Evolutionary conservation across 2,329 filamentous ascomycete species (phyloP).

Genomic region (Colletotrichum coccodes): DNA sequence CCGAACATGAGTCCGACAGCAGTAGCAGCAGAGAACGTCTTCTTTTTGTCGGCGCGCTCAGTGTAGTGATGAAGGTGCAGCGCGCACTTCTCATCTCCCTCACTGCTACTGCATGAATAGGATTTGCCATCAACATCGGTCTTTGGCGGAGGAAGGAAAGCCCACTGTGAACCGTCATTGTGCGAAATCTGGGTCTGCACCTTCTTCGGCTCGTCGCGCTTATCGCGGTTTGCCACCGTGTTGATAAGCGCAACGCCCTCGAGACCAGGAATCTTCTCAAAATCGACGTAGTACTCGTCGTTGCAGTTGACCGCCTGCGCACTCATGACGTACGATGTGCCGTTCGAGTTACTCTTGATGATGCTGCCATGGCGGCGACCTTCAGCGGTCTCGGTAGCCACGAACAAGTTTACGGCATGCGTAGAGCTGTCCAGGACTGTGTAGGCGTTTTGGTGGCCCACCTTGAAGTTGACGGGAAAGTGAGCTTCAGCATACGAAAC

Average conservation of each 20-base stretch:
- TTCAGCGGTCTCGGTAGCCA: conserved; percentile 76
- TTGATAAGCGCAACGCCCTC: conserved; percentile 93
- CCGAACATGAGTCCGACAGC: conserved; percentile 93
- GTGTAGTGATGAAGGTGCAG: conserved; percentile 97
- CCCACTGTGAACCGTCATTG: conserved; percentile 94
- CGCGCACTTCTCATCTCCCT: conserved; percentile 76
- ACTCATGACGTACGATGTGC: conserved; percentile 92
- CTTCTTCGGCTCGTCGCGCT: conserved; percentile 76
- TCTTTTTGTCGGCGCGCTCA: conserved; percentile 81
- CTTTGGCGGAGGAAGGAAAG: conserved; percentile 75
- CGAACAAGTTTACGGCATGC: conserved; percentile 93
- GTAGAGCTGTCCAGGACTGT: conserved; percentile 96
- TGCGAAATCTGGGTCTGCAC: conserved; percentile 94
- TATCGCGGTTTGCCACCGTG: conserved; percentile 78
- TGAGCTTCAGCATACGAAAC: conserved; percentile 82
- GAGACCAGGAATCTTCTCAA: conserved; percentile 92
- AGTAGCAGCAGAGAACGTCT: conserved; percentile 88
- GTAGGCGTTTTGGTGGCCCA: conserved; percentile 83
- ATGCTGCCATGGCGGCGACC: conserved; percentile 84
- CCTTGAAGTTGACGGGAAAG: conserved; percentile 87
- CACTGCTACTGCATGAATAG: conserved; percentile 72
- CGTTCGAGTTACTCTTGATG: conserved; percentile 98
- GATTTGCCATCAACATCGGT: conserved; percentile 77
- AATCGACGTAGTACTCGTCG: conserved; percentile 83
- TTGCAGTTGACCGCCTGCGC: conserved; percentile 85